Evolutionary conservation across 2,329 filamentous ascomycete species (phyloP).

Genomic region (Colletotrichum tofieldiae): DNA sequence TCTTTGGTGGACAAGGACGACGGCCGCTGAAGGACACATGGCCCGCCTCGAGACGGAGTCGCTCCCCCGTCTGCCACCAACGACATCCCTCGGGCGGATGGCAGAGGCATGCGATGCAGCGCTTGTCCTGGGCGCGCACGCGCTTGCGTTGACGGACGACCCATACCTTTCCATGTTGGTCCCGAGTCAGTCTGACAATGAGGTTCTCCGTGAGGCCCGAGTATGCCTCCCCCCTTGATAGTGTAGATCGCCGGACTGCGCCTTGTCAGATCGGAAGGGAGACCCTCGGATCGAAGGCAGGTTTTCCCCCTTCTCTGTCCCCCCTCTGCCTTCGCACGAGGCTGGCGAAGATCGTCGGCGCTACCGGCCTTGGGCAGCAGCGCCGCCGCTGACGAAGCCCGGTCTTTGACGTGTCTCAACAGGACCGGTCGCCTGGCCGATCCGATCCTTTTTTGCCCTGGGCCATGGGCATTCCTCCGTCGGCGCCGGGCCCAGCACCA

Average conservation of each 20-base stretch:
- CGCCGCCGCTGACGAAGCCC: slow-evolving; percentile 32
- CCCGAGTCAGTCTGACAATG: slow-evolving; percentile 16
- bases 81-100: background rate
- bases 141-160: slow-evolving; percentile 9
- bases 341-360: slow-evolving; percentile 28
- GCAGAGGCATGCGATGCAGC: background rate
- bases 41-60: background rate
- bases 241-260: slow-evolving; percentile 17
- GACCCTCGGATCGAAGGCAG: slow-evolving; percentile 8
- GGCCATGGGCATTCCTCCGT: slow-evolving; percentile 11
- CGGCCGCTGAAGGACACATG: slow-evolving; percentile 2
- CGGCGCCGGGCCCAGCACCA: slow-evolving; percentile 3
- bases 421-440: slow-evolving; percentile 17
- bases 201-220: background rate
- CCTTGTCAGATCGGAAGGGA: slow-evolving; percentile 28
- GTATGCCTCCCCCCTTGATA: slow-evolving; percentile 6
- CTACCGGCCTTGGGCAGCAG: slow-evolving; percentile 30
- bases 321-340: background rate
- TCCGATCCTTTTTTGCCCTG: background rate
- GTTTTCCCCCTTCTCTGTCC: background rate
- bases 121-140: slow-evolving; percentile 3
- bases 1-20: slow-evolving; percentile 1
- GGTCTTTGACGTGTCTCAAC: slow-evolving; percentile 23
- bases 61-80: background rate
- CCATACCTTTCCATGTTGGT: background rate